Percentiles rank a stretch among this genome's conserved stretches.
Conservation (phyloP, 106 monocot genomes). For the Amphibolis antarctica region DNA sequence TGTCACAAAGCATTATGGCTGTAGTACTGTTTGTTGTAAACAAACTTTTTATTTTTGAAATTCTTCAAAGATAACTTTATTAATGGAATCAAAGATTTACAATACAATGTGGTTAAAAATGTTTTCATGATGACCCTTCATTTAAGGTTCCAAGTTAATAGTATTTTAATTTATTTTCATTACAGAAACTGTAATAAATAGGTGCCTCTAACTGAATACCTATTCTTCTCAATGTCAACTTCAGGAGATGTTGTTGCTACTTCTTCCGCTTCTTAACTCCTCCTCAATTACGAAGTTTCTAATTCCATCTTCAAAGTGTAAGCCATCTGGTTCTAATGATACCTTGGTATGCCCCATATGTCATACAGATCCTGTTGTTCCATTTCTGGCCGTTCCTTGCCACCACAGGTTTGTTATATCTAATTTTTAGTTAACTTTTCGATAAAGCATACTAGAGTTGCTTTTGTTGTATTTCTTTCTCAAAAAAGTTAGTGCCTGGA, state of each 20-base stretch:
- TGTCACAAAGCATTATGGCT: too few relatives aligned
- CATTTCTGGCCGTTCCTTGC: conserved; percentile 87
- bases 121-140: too few relatives aligned
- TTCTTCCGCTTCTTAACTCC: conserved; percentile 93
- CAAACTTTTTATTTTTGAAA: too few relatives aligned
- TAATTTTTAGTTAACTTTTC: background rate
- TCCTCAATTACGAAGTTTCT: conserved; percentile 66
- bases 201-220: background rate
- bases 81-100: too few relatives aligned
- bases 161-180: too few relatives aligned
- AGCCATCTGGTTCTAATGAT: conserved; percentile 44
- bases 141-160: too few relatives aligned
- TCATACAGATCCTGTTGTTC: conserved; percentile 62
- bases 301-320: conserved; percentile 80
- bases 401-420: conserved; percentile 57
- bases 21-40: too few relatives aligned
- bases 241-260: conserved; percentile 96
- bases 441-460: background rate
- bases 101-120: too few relatives aligned
- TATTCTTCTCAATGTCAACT: conserved; percentile 4
- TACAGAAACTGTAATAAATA: too few relatives aligned
- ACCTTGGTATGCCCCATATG: conserved; percentile 73
- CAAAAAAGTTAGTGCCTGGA: too few relatives aligned
- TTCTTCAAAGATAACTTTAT: too few relatives aligned
- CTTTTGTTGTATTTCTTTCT: background rate